These are phyloP conservation scores for Aspergillus olivimuriae DNA, from an alignment of 495 filamentous ascomycete genomes.

Conservation along the genomic window DNA sequence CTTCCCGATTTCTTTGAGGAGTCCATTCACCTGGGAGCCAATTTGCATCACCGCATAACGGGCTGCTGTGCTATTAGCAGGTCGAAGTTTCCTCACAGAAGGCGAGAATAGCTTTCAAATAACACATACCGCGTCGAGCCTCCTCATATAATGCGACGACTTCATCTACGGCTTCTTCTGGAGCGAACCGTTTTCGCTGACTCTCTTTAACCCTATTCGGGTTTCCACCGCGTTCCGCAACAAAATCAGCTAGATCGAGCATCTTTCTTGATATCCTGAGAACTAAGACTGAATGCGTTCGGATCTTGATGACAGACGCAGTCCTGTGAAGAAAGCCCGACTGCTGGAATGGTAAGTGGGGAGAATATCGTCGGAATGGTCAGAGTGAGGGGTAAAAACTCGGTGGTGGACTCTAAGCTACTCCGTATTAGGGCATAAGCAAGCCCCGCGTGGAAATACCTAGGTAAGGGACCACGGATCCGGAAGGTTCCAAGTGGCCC, in stretches of 20 bases:
- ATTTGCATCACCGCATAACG: constrained; percentile 77
- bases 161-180: constrained; percentile 80
- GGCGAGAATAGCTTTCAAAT: too few relatives aligned
- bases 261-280: too few relatives aligned
- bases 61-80: too few relatives aligned
- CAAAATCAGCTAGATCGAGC: constrained; percentile 77
- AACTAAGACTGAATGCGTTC: too few relatives aligned
- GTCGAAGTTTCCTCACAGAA: too few relatives aligned
- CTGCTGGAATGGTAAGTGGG: too few relatives aligned
- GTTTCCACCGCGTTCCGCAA: constrained; percentile 82
- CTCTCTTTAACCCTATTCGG: constrained; percentile 83
- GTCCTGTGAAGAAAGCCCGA: too few relatives aligned
- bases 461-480: neutral
- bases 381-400: neutral
- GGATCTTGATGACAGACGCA: too few relatives aligned
- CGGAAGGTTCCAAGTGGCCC: too few relatives aligned
- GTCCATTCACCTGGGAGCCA: constrained; percentile 73
- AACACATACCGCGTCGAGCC: constrained; percentile 66
- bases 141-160: constrained; percentile 84
- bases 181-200: constrained; percentile 72
- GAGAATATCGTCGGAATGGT: too few relatives aligned
- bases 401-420: neutral
- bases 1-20: constrained; percentile 81
- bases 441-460: neutral
- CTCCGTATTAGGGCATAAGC: neutral